A percentile compares a stretch with the other conserved stretches of the same genome.
phyloP scores from a whole-genome alignment of 2,329 filamentous ascomycete species.

The Tolypocladium album region DNA sequence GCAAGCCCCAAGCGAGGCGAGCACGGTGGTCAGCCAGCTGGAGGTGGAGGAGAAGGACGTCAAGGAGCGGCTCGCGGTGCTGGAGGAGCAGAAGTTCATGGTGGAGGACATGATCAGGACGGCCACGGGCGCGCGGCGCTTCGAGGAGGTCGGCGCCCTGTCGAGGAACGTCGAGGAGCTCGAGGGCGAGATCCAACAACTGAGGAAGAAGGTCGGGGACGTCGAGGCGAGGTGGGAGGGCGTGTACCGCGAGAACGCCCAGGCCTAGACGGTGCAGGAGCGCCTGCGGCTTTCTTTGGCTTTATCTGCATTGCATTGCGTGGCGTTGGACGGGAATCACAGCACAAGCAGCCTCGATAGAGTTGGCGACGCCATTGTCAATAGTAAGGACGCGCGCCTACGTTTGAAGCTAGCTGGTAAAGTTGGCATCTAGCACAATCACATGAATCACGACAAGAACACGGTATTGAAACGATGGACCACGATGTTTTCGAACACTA shows the following conservation, averaged over 20 bases:
- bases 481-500: not conserved
- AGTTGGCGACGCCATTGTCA: not conserved
- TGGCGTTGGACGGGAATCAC: conserved; percentile 16
- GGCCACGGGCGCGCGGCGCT: conserved; percentile 64
- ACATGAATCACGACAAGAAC: not conserved
- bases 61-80: conserved; percentile 67
- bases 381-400: not conserved
- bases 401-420: not conserved
- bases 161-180: conserved; percentile 75
- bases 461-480: not conserved
- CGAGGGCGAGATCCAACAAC: conserved; percentile 61
- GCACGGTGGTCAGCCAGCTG: conserved; percentile 45
- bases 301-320: conserved; percentile 22
- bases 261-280: conserved; percentile 4
- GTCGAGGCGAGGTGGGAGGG: conserved; percentile 52
- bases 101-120: conserved; percentile 76
- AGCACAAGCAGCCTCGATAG: not conserved
- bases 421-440: not conserved
- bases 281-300: not conserved
- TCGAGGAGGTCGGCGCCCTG: conserved; percentile 77
- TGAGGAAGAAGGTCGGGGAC: conserved; percentile 53
- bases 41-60: conserved; percentile 78
- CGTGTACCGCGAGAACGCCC: conserved; percentile 28
- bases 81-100: conserved; percentile 87
- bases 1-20: conserved; percentile 34